phyloP scores from a whole-genome alignment of 768 basidiomycete species.

The Mycena sanguinolenta region DNA sequence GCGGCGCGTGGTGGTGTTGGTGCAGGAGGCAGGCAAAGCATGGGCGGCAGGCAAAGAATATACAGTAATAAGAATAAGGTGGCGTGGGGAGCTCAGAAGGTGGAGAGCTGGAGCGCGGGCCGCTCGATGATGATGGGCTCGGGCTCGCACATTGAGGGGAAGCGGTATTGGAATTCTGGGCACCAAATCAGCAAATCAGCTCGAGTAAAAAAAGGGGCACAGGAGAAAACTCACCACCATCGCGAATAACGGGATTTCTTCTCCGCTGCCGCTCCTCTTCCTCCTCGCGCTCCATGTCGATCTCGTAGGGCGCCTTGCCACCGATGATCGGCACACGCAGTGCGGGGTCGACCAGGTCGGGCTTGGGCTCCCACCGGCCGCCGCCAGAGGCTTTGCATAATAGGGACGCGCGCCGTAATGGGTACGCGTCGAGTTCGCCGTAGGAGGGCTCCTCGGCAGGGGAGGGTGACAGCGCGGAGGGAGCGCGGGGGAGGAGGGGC shows the following conservation, averaged over 20 bases:
- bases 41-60: conserved; percentile 45
- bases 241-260: conserved; percentile 74
- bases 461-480: conserved; percentile 51
- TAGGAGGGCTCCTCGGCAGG: conserved; percentile 62
- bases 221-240: conserved; percentile 57
- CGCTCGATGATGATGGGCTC: conserved; percentile 59
- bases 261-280: conserved; percentile 61
- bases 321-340: conserved; percentile 74
- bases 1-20: not conserved
- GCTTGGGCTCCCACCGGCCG: conserved; percentile 84
- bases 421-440: conserved; percentile 82
- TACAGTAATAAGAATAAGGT: conserved; percentile 63
- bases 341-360: conserved; percentile 57
- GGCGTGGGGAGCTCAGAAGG: conserved; percentile 59
- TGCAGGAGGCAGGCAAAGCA: conserved; percentile 18
- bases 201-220: not conserved
- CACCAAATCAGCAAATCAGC: not conserved
- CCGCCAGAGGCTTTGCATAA: conserved; percentile 86
- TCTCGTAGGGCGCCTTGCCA: conserved; percentile 74
- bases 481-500: conserved; percentile 51
- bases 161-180: conserved; percentile 76
- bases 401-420: conserved; percentile 72
- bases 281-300: conserved; percentile 79
- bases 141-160: conserved; percentile 56
- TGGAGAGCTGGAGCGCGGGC: conserved; percentile 68